Conservation (phyloP, 2,329 filamentous ascomycete species). For the Xylaria multiplex region DNA sequence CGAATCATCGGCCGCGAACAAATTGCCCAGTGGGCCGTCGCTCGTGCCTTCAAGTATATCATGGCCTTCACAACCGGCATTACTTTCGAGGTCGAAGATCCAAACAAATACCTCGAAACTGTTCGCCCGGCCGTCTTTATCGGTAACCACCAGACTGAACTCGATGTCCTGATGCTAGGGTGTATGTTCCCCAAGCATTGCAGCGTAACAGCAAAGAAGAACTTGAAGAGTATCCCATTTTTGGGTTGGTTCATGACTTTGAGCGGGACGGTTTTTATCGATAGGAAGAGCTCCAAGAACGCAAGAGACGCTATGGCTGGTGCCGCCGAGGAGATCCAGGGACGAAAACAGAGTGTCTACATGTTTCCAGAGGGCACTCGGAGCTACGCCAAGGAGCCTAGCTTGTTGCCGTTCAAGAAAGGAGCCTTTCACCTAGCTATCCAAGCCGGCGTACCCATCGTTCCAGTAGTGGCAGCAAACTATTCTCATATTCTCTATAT, state of each 20-base stretch:
- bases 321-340: slow-evolving; percentile 81
- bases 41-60: slow-evolving; percentile 78
- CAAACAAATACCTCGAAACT: slow-evolving; percentile 68
- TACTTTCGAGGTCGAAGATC: slow-evolving; percentile 78
- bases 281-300: slow-evolving; percentile 84
- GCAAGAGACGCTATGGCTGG: slow-evolving; percentile 86
- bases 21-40: slow-evolving; percentile 86
- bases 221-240: slow-evolving; percentile 80
- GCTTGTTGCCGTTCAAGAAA: slow-evolving; percentile 96
- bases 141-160: slow-evolving; percentile 94
- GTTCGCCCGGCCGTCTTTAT: slow-evolving; percentile 88
- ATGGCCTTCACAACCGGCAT: slow-evolving; percentile 83
- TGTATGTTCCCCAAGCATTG: slow-evolving; percentile 90
- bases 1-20: slow-evolving; percentile 76
- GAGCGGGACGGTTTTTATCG: slow-evolving; percentile 92
- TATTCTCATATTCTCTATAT: slow-evolving; percentile 78
- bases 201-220: slow-evolving; percentile 91
- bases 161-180: slow-evolving; percentile 93
- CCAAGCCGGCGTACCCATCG: slow-evolving; percentile 91
- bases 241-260: slow-evolving; percentile 95
- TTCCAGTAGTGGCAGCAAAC: slow-evolving; percentile 84
- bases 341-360: slow-evolving; percentile 78
- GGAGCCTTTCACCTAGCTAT: slow-evolving; percentile 96
- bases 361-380: slow-evolving; percentile 94
- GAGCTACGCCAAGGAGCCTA: slow-evolving; percentile 84